phyloP scores from a whole-genome alignment of 768 basidiomycete genomes.

The Porphyrellus cyaneotinctus region DNA sequence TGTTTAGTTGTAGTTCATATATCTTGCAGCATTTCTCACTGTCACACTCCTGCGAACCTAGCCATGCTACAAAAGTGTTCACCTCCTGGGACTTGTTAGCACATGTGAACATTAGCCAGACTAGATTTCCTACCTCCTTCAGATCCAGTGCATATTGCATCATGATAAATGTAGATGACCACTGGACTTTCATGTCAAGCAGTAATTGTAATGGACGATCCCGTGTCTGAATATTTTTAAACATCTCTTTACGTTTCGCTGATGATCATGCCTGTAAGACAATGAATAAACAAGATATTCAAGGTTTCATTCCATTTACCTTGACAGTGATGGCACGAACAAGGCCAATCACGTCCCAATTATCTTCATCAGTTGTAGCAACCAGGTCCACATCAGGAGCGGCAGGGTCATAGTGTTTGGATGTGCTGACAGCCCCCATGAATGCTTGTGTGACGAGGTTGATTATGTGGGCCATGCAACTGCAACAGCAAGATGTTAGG shows the following conservation, averaged over 20 bases:
- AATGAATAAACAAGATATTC: neutral
- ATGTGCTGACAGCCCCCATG: neutral
- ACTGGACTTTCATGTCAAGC: neutral
- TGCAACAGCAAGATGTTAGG: too few relatives aligned
- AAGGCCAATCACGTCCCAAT: neutral
- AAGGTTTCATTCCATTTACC: too few relatives aligned
- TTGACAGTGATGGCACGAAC: constrained; percentile 4
- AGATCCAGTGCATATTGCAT: neutral
- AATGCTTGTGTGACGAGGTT: neutral
- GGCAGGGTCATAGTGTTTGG: neutral
- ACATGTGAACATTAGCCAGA: neutral
- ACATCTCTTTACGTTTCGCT: neutral
- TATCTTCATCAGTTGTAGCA: neutral
- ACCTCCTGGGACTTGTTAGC: neutral
- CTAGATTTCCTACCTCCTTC: neutral
- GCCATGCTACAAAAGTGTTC: neutral
- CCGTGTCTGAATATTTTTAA: neutral
- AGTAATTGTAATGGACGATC: neutral
- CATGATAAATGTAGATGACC: neutral
- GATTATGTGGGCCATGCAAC: constrained; percentile 5
- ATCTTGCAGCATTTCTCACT: neutral
- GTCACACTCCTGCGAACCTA: neutral
- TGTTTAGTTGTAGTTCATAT: neutral
- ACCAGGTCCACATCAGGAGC: neutral
- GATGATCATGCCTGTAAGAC: neutral